Conservation (phyloP, 345 rosid species). For the Orychophragmus violaceus region DNA sequence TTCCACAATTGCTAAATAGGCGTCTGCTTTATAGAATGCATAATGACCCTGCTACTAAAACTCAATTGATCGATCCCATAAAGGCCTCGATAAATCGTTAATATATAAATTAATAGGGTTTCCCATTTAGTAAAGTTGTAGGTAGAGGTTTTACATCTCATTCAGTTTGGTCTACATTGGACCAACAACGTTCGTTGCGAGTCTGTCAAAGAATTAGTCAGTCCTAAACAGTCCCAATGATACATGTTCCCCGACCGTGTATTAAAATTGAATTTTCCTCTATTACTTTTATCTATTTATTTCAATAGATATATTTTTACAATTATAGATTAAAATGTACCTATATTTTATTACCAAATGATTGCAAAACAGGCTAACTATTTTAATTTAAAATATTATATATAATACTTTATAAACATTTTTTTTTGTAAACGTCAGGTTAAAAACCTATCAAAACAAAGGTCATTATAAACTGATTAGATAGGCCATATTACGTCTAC, state of each 20-base stretch:
- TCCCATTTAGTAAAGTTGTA: neutral
- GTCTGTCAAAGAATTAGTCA: neutral
- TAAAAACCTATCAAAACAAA: neutral
- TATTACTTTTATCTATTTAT: neutral
- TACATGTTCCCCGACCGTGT: neutral
- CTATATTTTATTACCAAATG: neutral
- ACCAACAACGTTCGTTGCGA: neutral
- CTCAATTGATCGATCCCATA: neutral
- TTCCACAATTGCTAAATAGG: neutral
- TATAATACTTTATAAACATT: neutral
- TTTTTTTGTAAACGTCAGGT: neutral
- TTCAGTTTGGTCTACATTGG: neutral
- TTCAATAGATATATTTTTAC: neutral
- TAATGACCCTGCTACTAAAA: neutral
- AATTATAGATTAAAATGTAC: neutral
- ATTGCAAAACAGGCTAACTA: neutral
- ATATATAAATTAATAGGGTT: neutral
- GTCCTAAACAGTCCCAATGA: neutral
- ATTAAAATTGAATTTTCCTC: neutral
- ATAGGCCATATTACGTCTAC: neutral
- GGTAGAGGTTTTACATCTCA: neutral
- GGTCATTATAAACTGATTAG: neutral
- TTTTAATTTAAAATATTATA: neutral
- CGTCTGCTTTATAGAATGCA: neutral
- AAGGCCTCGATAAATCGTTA: no score